Evolutionary conservation across 139 green algal species (phyloP).

Genomic region (Chlamydomonas sp.): DNA sequence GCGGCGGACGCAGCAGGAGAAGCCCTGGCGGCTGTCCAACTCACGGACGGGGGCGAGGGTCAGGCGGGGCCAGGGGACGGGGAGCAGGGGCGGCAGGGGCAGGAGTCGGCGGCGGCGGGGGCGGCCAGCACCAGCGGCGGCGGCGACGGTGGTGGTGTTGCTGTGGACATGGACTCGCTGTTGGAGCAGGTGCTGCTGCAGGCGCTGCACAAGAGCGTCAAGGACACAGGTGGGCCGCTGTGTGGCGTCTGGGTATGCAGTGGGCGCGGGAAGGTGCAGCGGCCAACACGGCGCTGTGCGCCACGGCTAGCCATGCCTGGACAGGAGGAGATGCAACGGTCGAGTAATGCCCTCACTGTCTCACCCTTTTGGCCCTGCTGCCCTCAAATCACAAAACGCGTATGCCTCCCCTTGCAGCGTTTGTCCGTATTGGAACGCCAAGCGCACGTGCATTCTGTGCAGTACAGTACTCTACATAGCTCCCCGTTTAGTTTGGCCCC

Average conservation of each 20-base stretch:
- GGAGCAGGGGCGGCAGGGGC: background rate
- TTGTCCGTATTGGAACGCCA: no score
- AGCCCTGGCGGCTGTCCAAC: background rate
- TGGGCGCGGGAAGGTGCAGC: background rate
- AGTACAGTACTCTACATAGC: no score
- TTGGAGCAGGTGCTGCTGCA: constrained; percentile 66
- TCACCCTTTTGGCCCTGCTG: no score
- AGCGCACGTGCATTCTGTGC: no score
- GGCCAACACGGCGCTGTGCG: no score
- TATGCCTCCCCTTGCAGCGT: no score
- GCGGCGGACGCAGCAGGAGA: background rate
- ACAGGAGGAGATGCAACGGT: no score
- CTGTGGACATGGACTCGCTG: constrained; percentile 66
- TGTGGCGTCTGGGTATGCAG: background rate
- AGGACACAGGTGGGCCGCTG: constrained; percentile 42
- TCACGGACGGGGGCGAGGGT: background rate
- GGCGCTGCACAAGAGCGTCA: constrained; percentile 63
- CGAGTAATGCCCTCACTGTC: no score
- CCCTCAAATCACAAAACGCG: no score
- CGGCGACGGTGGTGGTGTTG: background rate
- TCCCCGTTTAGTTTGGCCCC: no score
- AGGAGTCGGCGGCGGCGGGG: background rate
- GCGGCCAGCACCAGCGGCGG: background rate
- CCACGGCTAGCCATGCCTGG: no score
- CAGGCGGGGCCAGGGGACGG: background rate